Conservation (phyloP, 225 moss, liverwort and hornwort species). For the Asterella californica region DNA sequence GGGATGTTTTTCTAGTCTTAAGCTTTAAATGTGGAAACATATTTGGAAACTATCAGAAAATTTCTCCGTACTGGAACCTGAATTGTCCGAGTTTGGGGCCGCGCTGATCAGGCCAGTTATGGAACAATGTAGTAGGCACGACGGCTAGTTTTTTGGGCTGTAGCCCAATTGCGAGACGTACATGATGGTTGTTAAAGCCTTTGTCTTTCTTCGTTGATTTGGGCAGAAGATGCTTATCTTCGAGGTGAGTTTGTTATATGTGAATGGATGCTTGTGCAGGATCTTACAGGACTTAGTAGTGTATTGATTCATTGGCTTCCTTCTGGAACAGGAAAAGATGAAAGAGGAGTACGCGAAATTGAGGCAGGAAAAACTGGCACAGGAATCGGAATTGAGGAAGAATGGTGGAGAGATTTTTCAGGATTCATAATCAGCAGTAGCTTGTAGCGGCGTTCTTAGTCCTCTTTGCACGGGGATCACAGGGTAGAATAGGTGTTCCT, state of each 20-base stretch:
- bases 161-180: not conserved
- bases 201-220: not conserved
- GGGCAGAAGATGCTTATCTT: not conserved
- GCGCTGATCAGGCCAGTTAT: not conserved
- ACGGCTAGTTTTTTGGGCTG: not conserved
- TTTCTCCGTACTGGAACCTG: not conserved
- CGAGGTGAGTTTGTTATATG: not conserved
- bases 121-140: not conserved
- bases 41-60: not conserved
- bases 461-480: not conserved
- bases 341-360: conserved; percentile 73
- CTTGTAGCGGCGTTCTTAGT: conserved; percentile 1
- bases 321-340: conserved; percentile 66
- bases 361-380: conserved; percentile 52
- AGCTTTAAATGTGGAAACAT: not conserved
- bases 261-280: not conserved
- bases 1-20: not conserved
- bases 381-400: conserved; percentile 35
- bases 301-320: conserved; percentile 5
- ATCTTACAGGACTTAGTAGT: not conserved
- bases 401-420: conserved; percentile 36
- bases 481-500: conserved; percentile 30
- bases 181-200: not conserved
- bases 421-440: conserved; percentile 26
- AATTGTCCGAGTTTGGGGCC: not conserved